Evolutionary conservation across 768 basidiomycete species (phyloP), one percentile per base, ranked within the genome.

Genomic region (Kondoa subrosea): DNA sequence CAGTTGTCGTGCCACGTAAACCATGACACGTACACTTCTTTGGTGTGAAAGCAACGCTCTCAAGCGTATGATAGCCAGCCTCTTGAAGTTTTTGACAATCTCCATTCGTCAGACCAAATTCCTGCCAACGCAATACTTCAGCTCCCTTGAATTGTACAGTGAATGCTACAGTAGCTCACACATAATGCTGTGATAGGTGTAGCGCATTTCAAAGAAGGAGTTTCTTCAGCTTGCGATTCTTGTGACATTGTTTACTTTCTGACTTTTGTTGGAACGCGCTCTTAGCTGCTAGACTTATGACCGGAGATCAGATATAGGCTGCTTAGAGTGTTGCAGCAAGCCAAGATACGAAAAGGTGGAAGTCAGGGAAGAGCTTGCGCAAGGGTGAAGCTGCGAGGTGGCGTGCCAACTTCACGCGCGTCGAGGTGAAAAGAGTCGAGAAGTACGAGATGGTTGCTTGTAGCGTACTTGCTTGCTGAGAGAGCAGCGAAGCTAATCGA

Each of bases 51-150:
- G 91, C 92, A 62, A 97, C 90, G 17, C 90, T 84, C 76, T 99
- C 95, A 71, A 99, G 85, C 1, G 95, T 97, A 77, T 93, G 84
- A 69, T 88, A 82, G 15, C 95, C 95, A 32, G 88, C 89, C 64
- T 95, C 92, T 15, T 84, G 77, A 60, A 99, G 85, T 77, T 97
- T 97, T 83, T 92, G 90, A 80, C 92, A 86, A 75, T 97, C 95
- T 73, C 89, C 87, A 31, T 85, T 77, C 60, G 87, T 85, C 71
- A 96, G 88, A 4, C 93, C 93, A 21, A 85, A 85, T 79, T 93
- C 91, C 79, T 91, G 83, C 34, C 8, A 29, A 25, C 8, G 26
- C 58, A 8, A 25, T 4, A 4, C 15, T 25, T 59, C 8, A 59
- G 85, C 81, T 26, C 0, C 17, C 16, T 21, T 64, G 3, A 12